Percentiles rank a stretch among this genome's conserved stretches.
These are phyloP conservation scores for Phytophthora sojae DNA, from an alignment of 352 stramenopile species.

Conservation along the genomic window DNA sequence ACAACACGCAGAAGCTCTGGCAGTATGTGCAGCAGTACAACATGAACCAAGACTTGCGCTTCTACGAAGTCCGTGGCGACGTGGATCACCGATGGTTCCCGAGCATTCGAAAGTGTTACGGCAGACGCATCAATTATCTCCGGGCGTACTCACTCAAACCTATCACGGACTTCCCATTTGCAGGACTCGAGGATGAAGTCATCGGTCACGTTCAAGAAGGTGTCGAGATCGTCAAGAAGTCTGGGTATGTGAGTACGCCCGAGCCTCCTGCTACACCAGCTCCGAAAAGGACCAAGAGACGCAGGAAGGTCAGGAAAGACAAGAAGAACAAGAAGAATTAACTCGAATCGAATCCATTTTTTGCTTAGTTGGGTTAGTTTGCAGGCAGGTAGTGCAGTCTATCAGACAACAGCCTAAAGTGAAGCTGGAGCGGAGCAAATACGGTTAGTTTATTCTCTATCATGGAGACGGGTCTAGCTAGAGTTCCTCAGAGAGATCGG, in stretches of 20 bases:
- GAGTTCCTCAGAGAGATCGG: conserved; percentile 60
- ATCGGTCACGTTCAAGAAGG: conserved; percentile 52
- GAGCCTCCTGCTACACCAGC: conserved; percentile 19
- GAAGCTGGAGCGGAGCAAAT: conserved; percentile 8
- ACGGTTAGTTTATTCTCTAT: conserved; percentile 30
- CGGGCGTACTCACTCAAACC: conserved; percentile 61
- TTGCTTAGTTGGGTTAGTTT: conserved; percentile 4
- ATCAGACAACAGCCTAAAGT: neutral
- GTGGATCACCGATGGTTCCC: conserved; percentile 69
- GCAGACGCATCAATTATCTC: conserved; percentile 57
- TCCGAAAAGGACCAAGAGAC: conserved; percentile 7
- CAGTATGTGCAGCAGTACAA: conserved; percentile 63
- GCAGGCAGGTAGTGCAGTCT: neutral
- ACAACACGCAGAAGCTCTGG: conserved; percentile 50
- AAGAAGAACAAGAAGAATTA: conserved; percentile 24
- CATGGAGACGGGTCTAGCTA: conserved; percentile 23
- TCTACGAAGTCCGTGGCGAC: conserved; percentile 61
- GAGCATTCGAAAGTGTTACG: conserved; percentile 64
- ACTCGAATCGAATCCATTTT: conserved; percentile 20
- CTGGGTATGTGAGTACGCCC: conserved; percentile 16
- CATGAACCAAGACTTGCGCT: conserved; percentile 43
- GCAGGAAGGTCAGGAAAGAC: neutral
- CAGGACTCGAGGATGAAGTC: conserved; percentile 56
- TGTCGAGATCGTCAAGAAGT: conserved; percentile 36
- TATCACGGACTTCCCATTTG: conserved; percentile 67